Evolutionary conservation across 306 rosid species (phyloP), one percentile per base, ranked within the genome.

Genomic region (Neltuma alba): DNA sequence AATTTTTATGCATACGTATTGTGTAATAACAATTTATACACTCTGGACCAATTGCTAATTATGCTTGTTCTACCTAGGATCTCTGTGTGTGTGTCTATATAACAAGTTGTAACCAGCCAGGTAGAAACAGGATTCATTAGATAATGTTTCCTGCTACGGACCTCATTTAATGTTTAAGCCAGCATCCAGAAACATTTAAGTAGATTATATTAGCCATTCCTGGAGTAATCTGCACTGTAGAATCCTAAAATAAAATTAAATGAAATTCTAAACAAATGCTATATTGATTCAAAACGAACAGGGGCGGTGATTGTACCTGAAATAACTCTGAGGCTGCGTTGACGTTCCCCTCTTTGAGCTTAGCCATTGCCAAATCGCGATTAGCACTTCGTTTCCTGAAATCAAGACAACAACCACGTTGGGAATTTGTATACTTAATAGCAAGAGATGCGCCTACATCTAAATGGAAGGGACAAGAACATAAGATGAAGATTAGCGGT

Each of bases 261-360:
- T 64, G 21, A 8, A 36, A 65, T 21, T 28, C 33, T 40, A 28
- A 40, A 9, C 45, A 38, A 67, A 67, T 67, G 7, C 25, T 50
- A 12, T 21, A 64, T 9, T 31, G 40, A 41, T 8, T 13, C 38
- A 34, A 42, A 12, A 23, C 6, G 18, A 23, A 30, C 21, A 54
- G 6, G 30, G 41, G 42, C 21, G 27, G 20, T 44, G 76, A 74
- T 38, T 21, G 67, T 57, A 91, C 99, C 99, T 92, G 95, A 81
- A 92, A 92, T 47, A 92, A 83, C 83, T 91, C 99, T 30, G 88
- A 30, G 72, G 99, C 99, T 67, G 95, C 95, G 58, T 47, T 71
- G 78, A 89, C 86, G 78, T 92, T 85, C 80, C 97, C 99, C 82
- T 94, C 93, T 75, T 85, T 88, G 67, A 89, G 88, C 84, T 92